A percentile compares a stretch with the other conserved stretches of the same genome.
These are phyloP conservation scores for Akebia trifoliata DNA, from an alignment of 164 flowering plant genomes.

Conservation along the genomic window DNA sequence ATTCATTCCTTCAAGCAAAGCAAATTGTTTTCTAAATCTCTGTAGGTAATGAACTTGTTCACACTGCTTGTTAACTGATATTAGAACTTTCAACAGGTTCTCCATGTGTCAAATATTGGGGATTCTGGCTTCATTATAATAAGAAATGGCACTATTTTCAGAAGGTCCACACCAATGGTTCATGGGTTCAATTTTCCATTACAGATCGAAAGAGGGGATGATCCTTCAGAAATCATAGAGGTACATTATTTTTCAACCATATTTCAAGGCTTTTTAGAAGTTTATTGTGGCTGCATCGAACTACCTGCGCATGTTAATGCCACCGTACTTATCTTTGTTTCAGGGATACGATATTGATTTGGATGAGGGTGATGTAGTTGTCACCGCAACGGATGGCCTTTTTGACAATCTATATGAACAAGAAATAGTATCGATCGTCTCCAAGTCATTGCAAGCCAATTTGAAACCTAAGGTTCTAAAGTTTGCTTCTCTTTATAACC, in stretches of 20 bases:
- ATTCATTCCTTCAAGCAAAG: too few relatives aligned
- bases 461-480: conserved; percentile 45
- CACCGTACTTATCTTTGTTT: too few relatives aligned
- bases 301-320: too few relatives aligned
- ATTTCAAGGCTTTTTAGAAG: neutral
- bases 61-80: neutral
- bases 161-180: conserved; percentile 55
- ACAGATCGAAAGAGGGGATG: conserved; percentile 46
- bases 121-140: conserved; percentile 68
- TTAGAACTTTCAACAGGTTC: conserved; percentile 39
- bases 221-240: conserved; percentile 51
- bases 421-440: conserved; percentile 53
- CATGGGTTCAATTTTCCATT: conserved; percentile 69
- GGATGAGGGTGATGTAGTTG: conserved; percentile 64
- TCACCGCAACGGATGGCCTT: conserved; percentile 83
- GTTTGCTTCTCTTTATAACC: neutral
- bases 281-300: neutral
- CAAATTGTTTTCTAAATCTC: neutral
- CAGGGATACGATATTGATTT: conserved; percentile 56
- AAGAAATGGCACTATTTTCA: conserved; percentile 53
- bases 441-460: conserved; percentile 39
- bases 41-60: neutral
- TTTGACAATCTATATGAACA: conserved; percentile 76
- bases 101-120: conserved; percentile 74
- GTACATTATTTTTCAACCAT: conserved; percentile 22